A percentile compares a stretch with the other conserved stretches of the same genome.
These are phyloP conservation scores for Ophiostoma australiae DNA, from an alignment of 2,329 filamentous ascomycete species.

Conservation along the genomic window DNA sequence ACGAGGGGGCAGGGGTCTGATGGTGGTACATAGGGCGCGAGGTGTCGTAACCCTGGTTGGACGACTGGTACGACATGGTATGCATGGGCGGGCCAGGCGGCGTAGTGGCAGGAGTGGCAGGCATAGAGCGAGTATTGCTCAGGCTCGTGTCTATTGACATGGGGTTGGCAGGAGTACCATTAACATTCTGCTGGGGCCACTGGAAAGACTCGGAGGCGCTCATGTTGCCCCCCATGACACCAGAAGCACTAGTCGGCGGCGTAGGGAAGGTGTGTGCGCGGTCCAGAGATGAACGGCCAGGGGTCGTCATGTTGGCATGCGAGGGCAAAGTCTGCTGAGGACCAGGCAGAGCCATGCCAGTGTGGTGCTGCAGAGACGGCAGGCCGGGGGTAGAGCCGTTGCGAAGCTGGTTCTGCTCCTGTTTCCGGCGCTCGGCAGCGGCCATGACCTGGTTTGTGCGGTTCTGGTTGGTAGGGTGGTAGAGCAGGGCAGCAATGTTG, in stretches of 20 bases:
- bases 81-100: slow-evolving; percentile 74
- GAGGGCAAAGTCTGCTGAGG: slow-evolving; percentile 55
- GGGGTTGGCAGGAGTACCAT: slow-evolving; percentile 58
- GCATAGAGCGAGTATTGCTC: slow-evolving; percentile 77
- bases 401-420: slow-evolving; percentile 65
- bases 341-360: slow-evolving; percentile 55
- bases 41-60: slow-evolving; percentile 64
- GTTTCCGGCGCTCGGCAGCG: slow-evolving; percentile 71
- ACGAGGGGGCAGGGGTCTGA: slow-evolving; percentile 61
- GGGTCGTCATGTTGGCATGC: slow-evolving; percentile 56
- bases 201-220: slow-evolving; percentile 72
- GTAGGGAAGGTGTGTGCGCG: slow-evolving; percentile 91
- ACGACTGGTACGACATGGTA: slow-evolving; percentile 71
- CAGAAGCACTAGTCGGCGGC: slow-evolving; percentile 86
- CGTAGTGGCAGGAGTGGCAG: slow-evolving; percentile 84
- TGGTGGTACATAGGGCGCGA: slow-evolving; percentile 73
- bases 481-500: slow-evolving; percentile 89
- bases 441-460: slow-evolving; percentile 83
- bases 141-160: slow-evolving; percentile 77
- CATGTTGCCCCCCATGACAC: slow-evolving; percentile 67
- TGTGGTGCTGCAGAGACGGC: slow-evolving; percentile 63
- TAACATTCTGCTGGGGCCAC: slow-evolving; percentile 64
- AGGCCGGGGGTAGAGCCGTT: slow-evolving; percentile 51
- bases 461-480: slow-evolving; percentile 84
- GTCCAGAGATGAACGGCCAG: slow-evolving; percentile 68